These are phyloP conservation scores for Apiotrichum akiyoshidainum DNA, from an alignment of 1,284 basidiomycete species.

Conservation along the genomic window DNA sequence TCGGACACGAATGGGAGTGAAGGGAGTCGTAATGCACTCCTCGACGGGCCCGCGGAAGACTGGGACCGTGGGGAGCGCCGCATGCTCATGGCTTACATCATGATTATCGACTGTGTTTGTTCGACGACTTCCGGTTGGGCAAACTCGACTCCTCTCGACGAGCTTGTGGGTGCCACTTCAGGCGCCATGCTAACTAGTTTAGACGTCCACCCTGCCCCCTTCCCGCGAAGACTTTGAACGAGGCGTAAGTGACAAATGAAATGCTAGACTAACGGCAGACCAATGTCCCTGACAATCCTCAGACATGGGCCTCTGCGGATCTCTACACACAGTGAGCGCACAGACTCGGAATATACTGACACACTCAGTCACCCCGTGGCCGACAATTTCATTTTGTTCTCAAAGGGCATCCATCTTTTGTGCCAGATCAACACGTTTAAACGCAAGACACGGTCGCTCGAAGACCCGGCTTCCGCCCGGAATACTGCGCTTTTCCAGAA, in stretches of 20 bases:
- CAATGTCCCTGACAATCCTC: slow-evolving; percentile 36
- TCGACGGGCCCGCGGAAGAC: slow-evolving; percentile 27
- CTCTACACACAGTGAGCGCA: slow-evolving; percentile 32
- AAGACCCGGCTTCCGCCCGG: slow-evolving; percentile 13
- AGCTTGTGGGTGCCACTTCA: slow-evolving; percentile 32
- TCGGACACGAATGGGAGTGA: slow-evolving; percentile 9
- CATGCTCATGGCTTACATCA: slow-evolving; percentile 25
- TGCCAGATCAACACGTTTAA: slow-evolving; percentile 31
- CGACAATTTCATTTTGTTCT: slow-evolving; percentile 36
- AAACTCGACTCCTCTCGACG: slow-evolving; percentile 27
- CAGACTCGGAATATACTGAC: not conserved
- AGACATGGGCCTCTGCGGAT: slow-evolving; percentile 32
- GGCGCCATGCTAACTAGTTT: not conserved
- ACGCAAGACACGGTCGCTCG: slow-evolving; percentile 19
- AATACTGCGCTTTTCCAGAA: slow-evolving; percentile 27
- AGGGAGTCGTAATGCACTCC: slow-evolving; percentile 13
- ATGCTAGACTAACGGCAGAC: slow-evolving; percentile 1
- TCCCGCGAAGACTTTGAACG: slow-evolving; percentile 27
- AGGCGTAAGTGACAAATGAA: slow-evolving; percentile 15
- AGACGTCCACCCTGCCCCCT: slow-evolving; percentile 31
- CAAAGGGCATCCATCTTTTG: slow-evolving; percentile 34
- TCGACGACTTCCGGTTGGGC: slow-evolving; percentile 38
- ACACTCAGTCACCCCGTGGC: slow-evolving; percentile 34
- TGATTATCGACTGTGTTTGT: slow-evolving; percentile 22
- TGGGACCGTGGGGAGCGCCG: slow-evolving; percentile 41